Evolutionary conservation across 2,329 filamentous ascomycete genomes (phyloP).

Genomic region (Leptographium wingfieldii): DNA sequence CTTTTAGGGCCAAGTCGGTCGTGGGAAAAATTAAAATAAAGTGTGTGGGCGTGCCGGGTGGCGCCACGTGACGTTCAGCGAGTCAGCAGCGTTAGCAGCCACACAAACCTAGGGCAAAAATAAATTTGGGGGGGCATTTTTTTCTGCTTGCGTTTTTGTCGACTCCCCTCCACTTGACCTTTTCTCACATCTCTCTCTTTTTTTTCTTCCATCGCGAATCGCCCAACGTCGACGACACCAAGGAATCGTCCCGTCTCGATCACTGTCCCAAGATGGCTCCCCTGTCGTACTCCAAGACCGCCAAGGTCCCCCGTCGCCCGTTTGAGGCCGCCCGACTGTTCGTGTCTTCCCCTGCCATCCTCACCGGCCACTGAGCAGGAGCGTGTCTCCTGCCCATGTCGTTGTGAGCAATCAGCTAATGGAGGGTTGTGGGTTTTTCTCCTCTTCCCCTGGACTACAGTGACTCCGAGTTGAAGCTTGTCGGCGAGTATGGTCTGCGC

Average conservation of each 20-base stretch:
- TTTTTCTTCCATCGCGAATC: constrained; percentile 1
- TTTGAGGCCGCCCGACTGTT: constrained; percentile 99
- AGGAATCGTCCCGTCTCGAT: constrained; percentile 3
- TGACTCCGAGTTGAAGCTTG: constrained; percentile 98
- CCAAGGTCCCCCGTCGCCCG: constrained; percentile 87
- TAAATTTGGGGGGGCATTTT: background rate
- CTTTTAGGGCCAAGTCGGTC: constrained; percentile 5
- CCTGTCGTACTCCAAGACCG: constrained; percentile 95
- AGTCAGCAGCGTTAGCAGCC: background rate
- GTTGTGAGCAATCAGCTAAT: constrained; percentile 46
- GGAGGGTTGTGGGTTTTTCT: constrained; percentile 5
- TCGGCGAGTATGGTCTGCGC: constrained; percentile 98
- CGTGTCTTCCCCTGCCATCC: constrained; percentile 39
- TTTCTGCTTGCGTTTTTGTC: background rate
- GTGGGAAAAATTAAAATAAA: constrained; percentile 2
- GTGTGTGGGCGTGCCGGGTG: constrained; percentile 6
- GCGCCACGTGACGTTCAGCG: constrained; percentile 8
- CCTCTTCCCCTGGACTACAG: constrained; percentile 34
- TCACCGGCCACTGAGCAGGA: constrained; percentile 74
- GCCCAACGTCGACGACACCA: constrained; percentile 6
- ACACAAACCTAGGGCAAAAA: constrained; percentile 12
- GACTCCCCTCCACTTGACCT: background rate
- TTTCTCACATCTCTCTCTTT: constrained; percentile 1
- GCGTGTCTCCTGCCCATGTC: constrained; percentile 86
- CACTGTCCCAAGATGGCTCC: constrained; percentile 20